A percentile compares a stretch with the other conserved stretches of the same genome.
phyloP scores from a whole-genome alignment of 1,284 basidiomycete species.

The Trametes hirsuta region DNA sequence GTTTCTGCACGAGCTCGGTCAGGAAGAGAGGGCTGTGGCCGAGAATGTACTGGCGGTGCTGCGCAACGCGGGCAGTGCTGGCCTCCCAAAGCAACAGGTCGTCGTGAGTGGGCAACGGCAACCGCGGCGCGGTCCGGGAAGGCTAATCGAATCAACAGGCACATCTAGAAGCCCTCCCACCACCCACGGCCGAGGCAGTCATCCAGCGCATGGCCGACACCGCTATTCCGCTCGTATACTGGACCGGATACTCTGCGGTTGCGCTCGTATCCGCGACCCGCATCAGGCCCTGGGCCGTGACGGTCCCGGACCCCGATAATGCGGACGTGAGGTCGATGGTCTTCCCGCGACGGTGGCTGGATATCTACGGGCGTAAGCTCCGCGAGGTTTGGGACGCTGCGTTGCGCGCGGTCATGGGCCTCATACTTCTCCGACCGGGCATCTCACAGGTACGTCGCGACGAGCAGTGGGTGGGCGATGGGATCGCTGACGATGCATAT shows the following conservation, averaged over 20 bases:
- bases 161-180: conserved; percentile 3
- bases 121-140: not conserved
- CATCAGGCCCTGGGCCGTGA: conserved; percentile 62
- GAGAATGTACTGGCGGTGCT: conserved; percentile 46
- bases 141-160: not conserved
- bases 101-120: conserved; percentile 40
- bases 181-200: conserved; percentile 1
- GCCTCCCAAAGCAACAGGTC: conserved; percentile 51
- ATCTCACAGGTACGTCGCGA: conserved; percentile 62
- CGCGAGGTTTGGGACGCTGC: conserved; percentile 71
- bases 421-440: conserved; percentile 72
- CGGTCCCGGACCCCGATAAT: conserved; percentile 42
- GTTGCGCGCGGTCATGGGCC: conserved; percentile 64
- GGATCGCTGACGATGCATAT: not conserved
- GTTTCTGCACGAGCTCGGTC: conserved; percentile 40
- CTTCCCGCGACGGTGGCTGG: conserved; percentile 77
- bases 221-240: conserved; percentile 60
- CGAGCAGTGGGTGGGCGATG: not conserved
- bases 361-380: conserved; percentile 66
- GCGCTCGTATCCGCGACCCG: conserved; percentile 53
- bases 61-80: conserved; percentile 45
- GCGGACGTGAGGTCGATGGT: conserved; percentile 38
- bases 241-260: conserved; percentile 64
- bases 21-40: conserved; percentile 40
- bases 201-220: conserved; percentile 44